A percentile compares a stretch with the other conserved stretches of the same genome.
These are phyloP conservation scores for Chlorella sp. DNA, from an alignment of 139 green algal species.

Conservation along the genomic window DNA sequence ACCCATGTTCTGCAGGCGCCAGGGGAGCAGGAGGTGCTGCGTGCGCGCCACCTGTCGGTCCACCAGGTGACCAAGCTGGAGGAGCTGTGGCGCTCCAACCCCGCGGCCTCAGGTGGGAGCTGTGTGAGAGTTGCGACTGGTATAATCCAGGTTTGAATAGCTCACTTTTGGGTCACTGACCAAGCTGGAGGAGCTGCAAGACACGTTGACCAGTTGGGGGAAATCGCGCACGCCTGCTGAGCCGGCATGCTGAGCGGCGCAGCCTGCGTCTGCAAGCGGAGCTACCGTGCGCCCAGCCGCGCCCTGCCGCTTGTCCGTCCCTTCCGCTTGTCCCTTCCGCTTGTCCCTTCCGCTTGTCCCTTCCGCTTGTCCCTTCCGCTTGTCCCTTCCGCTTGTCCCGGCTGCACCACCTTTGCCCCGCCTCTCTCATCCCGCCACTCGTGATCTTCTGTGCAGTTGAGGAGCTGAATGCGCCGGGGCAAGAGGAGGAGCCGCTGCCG, in stretches of 20 bases:
- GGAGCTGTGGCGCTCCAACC: constrained; percentile 90
- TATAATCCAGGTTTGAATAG: too few relatives aligned
- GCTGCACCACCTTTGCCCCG: neutral
- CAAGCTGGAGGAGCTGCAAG: too few relatives aligned
- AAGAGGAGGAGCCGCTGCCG: constrained; percentile 77
- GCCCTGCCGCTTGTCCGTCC: too few relatives aligned
- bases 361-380: neutral
- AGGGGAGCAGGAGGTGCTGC: constrained; percentile 63
- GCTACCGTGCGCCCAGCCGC: too few relatives aligned
- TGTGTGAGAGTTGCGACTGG: too few relatives aligned
- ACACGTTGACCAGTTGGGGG: too few relatives aligned
- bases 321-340: too few relatives aligned
- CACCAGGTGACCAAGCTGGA: constrained; percentile 74
- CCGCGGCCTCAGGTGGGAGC: constrained; percentile 34
- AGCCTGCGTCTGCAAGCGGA: too few relatives aligned
- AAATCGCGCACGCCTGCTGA: too few relatives aligned
- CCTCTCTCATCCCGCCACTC: neutral
- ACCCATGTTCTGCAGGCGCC: constrained; percentile 46
- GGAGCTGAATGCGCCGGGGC: constrained; percentile 68
- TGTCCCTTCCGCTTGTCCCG: neutral
- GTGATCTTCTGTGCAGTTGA: constrained; percentile 66
- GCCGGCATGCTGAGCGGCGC: too few relatives aligned
- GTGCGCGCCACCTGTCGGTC: constrained; percentile 75
- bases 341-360: too few relatives aligned
- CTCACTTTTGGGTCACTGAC: too few relatives aligned